phyloP scores from a whole-genome alignment of 2,329 filamentous ascomycete genomes.

The Paramyrothecium sp. region DNA sequence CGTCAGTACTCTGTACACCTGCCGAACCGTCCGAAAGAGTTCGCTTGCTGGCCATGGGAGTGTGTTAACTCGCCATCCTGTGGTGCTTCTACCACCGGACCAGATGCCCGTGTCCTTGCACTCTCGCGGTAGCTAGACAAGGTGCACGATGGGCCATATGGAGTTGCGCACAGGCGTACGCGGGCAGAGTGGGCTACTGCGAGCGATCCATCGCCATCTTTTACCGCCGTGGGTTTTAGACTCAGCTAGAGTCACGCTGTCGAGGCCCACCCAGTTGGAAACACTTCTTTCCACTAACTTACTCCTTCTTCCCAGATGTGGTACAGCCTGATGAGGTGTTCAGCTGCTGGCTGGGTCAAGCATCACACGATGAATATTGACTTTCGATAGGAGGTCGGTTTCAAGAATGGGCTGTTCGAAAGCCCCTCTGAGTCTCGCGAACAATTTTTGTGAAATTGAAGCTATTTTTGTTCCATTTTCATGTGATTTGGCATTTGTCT shows the following conservation, averaged over 20 bases:
- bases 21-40: too few relatives aligned
- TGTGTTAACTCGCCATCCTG: too few relatives aligned
- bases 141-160: neutral
- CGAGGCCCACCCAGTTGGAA: neutral
- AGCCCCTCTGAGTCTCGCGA: too few relatives aligned
- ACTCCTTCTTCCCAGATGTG: neutral
- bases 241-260: neutral
- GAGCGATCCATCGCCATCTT: neutral
- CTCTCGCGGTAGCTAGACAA: neutral
- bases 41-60: too few relatives aligned
- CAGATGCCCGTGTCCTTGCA: neutral
- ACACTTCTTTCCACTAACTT: neutral
- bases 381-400: too few relatives aligned
- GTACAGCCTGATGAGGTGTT: neutral
- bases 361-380: too few relatives aligned
- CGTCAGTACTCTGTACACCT: too few relatives aligned
- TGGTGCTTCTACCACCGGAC: neutral
- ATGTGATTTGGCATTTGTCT: too few relatives aligned
- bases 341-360: too few relatives aligned
- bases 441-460: too few relatives aligned
- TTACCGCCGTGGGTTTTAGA: neutral
- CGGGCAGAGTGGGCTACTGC: neutral
- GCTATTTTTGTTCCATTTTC: too few relatives aligned
- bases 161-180: neutral
- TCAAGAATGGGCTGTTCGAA: too few relatives aligned